phyloP scores from a whole-genome alignment of 164 flowering plant genomes.

The Nymphaea colorata region DNA sequence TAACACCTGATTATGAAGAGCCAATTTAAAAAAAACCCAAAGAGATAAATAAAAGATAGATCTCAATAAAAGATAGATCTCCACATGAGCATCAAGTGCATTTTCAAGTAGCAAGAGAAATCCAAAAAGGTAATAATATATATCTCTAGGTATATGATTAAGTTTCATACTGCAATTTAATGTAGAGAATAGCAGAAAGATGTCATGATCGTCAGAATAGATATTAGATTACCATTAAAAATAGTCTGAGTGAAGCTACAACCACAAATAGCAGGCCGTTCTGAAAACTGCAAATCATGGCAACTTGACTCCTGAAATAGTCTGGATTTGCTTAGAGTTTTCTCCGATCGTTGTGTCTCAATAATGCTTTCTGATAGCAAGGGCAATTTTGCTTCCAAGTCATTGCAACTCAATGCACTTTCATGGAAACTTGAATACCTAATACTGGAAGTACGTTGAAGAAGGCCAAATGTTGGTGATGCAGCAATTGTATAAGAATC shows the following conservation, averaged over 20 bases:
- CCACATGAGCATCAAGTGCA: no score
- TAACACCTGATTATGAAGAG: slow-evolving; percentile 29
- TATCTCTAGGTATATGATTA: background rate
- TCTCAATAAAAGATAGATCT: no score
- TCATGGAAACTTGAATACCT: slow-evolving; percentile 23
- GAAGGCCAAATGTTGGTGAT: slow-evolving; percentile 50
- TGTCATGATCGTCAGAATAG: background rate
- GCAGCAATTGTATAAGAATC: slow-evolving; percentile 66
- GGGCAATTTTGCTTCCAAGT: slow-evolving; percentile 32
- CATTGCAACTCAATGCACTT: slow-evolving; percentile 20
- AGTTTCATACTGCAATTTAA: background rate
- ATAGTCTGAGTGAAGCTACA: slow-evolving; percentile 83
- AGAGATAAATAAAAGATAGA: no score
- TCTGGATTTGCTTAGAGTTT: slow-evolving; percentile 16
- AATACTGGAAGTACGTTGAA: slow-evolving; percentile 21
- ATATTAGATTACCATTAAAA: slow-evolving; percentile 53
- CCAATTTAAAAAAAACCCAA: background rate
- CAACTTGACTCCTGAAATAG: slow-evolving; percentile 28
- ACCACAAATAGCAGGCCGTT: slow-evolving; percentile 48
- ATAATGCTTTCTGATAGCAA: slow-evolving; percentile 26
- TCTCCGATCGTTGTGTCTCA: slow-evolving; percentile 25
- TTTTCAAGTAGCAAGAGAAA: background rate
- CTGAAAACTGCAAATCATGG: slow-evolving; percentile 31
- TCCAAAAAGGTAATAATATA: background rate
- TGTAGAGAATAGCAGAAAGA: background rate